phyloP scores from a whole-genome alignment of 129 eudicot species.

The Helianthus tuberosus region DNA sequence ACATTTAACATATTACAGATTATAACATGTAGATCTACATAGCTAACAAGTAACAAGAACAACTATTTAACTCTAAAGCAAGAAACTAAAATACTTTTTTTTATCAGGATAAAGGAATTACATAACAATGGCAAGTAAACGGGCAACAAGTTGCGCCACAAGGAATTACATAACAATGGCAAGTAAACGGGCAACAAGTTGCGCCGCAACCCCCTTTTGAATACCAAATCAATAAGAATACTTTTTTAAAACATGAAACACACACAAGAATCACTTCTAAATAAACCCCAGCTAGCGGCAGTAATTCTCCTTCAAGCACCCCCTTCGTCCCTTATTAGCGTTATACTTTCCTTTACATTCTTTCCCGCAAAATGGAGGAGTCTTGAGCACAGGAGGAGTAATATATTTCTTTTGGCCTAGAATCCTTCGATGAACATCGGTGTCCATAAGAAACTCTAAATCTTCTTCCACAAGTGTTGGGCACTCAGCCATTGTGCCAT shows the following conservation, averaged over 20 bases:
- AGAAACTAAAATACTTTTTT: not conserved
- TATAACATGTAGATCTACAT: not conserved
- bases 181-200: too few relatives aligned
- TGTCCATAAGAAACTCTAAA: slow-evolving; percentile 27
- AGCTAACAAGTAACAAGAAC: not conserved
- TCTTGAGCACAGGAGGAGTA: not conserved
- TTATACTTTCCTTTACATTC: too few relatives aligned
- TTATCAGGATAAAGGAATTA: too few relatives aligned
- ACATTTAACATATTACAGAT: not conserved
- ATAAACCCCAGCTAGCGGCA: not conserved
- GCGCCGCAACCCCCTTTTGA: too few relatives aligned
- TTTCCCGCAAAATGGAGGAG: too few relatives aligned
- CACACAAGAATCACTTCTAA: not conserved
- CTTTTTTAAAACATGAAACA: not conserved
- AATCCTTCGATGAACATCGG: slow-evolving; percentile 20
- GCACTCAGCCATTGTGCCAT: slow-evolving; percentile 1
- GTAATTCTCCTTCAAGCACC: too few relatives aligned
- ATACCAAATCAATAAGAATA: too few relatives aligned
- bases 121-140: too few relatives aligned
- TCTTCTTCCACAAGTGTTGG: not conserved
- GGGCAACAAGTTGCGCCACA: too few relatives aligned
- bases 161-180: too few relatives aligned
- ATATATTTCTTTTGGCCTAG: not conserved
- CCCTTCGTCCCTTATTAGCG: too few relatives aligned
- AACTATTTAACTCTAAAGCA: not conserved